These are phyloP conservation scores for Lachnellula arida DNA, from an alignment of 2,329 filamentous ascomycete species.

Conservation along the genomic window DNA sequence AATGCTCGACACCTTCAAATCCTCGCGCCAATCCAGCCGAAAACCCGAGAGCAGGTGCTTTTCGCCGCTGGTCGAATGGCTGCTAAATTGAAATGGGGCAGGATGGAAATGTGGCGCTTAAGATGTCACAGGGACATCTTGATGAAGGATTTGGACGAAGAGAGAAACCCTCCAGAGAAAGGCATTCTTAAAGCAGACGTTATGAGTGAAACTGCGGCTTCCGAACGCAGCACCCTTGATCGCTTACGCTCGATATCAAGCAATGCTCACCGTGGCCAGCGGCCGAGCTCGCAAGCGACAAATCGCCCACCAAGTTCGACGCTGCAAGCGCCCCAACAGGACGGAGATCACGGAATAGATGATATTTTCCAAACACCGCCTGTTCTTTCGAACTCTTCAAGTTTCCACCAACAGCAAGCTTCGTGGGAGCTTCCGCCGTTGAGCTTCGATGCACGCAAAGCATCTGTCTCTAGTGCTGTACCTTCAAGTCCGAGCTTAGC, in stretches of 20 bases:
- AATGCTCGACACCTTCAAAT: constrained; percentile 89
- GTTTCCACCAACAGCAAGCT: constrained; percentile 38
- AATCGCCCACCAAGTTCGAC: constrained; percentile 32
- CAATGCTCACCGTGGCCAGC: constrained; percentile 35
- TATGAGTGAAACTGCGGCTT: constrained; percentile 15
- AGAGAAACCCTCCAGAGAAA: constrained; percentile 37
- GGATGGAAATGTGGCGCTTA: constrained; percentile 88
- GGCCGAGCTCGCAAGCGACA: constrained; percentile 29
- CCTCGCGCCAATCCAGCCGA: constrained; percentile 84
- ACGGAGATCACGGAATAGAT: constrained; percentile 37
- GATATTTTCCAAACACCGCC: constrained; percentile 49
- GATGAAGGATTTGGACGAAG: constrained; percentile 78
- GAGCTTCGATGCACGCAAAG: constrained; percentile 37
- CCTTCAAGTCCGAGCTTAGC: constrained; percentile 29
- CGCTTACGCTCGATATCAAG: constrained; percentile 35
- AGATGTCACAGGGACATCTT: constrained; percentile 90
- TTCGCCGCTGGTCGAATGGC: constrained; percentile 78
- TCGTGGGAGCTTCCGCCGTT: constrained; percentile 42
- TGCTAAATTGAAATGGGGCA: constrained; percentile 88
- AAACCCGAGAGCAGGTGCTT: constrained; percentile 82
- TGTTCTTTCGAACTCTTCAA: constrained; percentile 36
- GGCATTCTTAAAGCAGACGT: constrained; percentile 9
- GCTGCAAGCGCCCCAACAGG: constrained; percentile 30
- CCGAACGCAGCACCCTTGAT: constrained; percentile 30
- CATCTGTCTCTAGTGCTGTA: constrained; percentile 40